These are phyloP conservation scores for Urtica urens DNA, from an alignment of 306 rosid genomes.

Conservation along the genomic window DNA sequence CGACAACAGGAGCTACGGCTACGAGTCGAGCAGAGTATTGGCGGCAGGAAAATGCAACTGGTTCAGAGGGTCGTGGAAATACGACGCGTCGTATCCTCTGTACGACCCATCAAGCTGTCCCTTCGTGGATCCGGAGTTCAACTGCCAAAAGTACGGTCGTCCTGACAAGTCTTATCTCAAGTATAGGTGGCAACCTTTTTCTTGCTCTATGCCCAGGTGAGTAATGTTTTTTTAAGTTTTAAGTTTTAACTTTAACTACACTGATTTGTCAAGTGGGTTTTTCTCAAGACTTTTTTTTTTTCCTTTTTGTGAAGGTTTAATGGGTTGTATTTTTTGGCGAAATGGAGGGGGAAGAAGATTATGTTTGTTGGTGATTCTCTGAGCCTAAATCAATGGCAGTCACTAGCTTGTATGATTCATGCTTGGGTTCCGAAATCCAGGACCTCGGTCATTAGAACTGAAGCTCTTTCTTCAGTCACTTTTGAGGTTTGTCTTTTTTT, in stretches of 20 bases:
- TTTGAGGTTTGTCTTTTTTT: constrained; percentile 44
- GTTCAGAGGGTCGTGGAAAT: constrained; percentile 63
- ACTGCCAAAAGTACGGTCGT: constrained; percentile 74
- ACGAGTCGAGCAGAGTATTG: constrained; percentile 36
- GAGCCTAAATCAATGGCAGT: constrained; percentile 79
- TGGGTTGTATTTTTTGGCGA: constrained; percentile 48
- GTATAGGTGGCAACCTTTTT: constrained; percentile 69
- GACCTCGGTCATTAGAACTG: constrained; percentile 26
- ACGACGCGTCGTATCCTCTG: constrained; percentile 62
- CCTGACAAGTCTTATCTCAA: constrained; percentile 57
- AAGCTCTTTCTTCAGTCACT: constrained; percentile 43
- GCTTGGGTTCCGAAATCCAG: constrained; percentile 67
- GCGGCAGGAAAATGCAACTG: constrained; percentile 55
- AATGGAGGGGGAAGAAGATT: constrained; percentile 80
- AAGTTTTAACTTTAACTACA: not conserved
- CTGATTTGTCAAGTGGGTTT: not conserved
- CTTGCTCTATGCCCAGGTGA: constrained; percentile 69
- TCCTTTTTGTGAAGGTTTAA: constrained; percentile 45
- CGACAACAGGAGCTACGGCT: not conserved
- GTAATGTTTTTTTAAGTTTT: not conserved
- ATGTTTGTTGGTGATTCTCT: constrained; percentile 94
- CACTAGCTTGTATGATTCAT: constrained; percentile 78
- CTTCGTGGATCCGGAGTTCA: constrained; percentile 82
- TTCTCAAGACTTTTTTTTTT: not conserved
- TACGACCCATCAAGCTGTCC: constrained; percentile 62